Conservation (phyloP, 768 basidiomycete species). For the Tricholoma sp. region DNA sequence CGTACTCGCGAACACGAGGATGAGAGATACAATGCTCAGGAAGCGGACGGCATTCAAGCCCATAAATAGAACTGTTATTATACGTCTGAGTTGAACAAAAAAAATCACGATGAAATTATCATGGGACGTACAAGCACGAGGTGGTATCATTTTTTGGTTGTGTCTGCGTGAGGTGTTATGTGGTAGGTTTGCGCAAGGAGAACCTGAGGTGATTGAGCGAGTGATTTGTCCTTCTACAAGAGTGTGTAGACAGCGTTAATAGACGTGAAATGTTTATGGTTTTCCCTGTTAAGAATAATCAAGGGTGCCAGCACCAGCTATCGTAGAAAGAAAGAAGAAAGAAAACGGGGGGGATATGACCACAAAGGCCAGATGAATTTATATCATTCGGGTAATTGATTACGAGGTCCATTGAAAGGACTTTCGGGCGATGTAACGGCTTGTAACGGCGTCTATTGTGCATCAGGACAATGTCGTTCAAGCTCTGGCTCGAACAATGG, state of each 20-base stretch:
- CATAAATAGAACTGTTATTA: conserved; percentile 46
- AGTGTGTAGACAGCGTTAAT: conserved; percentile 11
- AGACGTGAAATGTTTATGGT: conserved; percentile 2
- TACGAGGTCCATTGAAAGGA: conserved; percentile 6
- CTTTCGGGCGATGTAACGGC: background rate
- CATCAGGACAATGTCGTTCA: conserved; percentile 9
- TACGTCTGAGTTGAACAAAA: background rate
- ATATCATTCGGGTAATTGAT: conserved; percentile 9
- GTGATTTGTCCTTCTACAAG: conserved; percentile 1
- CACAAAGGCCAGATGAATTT: background rate
- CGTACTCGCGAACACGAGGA: conserved; percentile 77
- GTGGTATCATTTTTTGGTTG: conserved; percentile 23
- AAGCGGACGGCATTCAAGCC: conserved; percentile 73
- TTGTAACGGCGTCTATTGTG: conserved; percentile 10
- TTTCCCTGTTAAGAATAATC: conserved; percentile 3
- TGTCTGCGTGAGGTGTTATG: background rate
- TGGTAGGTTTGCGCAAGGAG: background rate
- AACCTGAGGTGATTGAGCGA: background rate
- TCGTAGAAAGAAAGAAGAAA: conserved; percentile 6
- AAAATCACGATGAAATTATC: background rate
- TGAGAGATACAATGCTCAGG: conserved; percentile 71
- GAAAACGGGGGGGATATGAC: conserved; percentile 5
- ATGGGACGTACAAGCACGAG: conserved; percentile 27
- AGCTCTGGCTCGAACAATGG: conserved; percentile 13
- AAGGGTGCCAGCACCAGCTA: conserved; percentile 30